Conservation (phyloP, 2,329 filamentous ascomycete species). For the Calonectria pseudoturangicola region DNA sequence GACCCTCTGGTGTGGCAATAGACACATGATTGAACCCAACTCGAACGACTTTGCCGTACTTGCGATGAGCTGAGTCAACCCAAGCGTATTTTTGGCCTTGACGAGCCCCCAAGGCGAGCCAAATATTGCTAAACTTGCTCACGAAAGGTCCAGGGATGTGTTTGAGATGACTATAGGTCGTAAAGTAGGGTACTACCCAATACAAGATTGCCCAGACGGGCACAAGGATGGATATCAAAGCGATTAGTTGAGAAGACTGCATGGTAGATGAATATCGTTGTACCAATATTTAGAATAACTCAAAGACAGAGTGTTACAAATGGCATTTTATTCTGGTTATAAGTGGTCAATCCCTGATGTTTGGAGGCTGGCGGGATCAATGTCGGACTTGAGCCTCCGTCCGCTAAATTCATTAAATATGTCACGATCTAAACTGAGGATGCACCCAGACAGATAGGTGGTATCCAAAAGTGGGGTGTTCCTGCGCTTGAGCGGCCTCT, state of each 20-base stretch:
- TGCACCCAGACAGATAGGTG: background rate
- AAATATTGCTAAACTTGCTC: conserved; percentile 39
- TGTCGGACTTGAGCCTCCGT: conserved; percentile 16
- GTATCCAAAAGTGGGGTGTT: conserved; percentile 20
- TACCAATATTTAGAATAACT: too few species aligned
- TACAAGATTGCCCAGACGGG: conserved; percentile 35
- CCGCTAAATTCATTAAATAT: background rate
- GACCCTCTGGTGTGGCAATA: conserved; percentile 38
- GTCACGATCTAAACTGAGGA: background rate
- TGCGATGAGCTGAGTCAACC: conserved; percentile 38
- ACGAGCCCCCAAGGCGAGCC: conserved; percentile 32
- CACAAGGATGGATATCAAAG: conserved; percentile 14
- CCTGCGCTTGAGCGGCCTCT: too few species aligned
- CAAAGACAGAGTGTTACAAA: background rate
- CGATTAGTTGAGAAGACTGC: conserved; percentile 17
- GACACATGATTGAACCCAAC: conserved; percentile 42
- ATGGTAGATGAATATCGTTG: background rate
- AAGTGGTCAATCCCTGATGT: background rate
- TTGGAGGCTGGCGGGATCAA: background rate
- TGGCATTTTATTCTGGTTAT: background rate
- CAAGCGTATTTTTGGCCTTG: conserved; percentile 36
- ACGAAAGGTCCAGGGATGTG: conserved; percentile 38
- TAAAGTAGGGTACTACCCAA: conserved; percentile 42
- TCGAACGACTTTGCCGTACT: conserved; percentile 38
- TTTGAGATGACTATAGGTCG: conserved; percentile 39